Evolutionary conservation across 345 rosid genomes (phyloP).

Genomic region (Firmiana major): DNA sequence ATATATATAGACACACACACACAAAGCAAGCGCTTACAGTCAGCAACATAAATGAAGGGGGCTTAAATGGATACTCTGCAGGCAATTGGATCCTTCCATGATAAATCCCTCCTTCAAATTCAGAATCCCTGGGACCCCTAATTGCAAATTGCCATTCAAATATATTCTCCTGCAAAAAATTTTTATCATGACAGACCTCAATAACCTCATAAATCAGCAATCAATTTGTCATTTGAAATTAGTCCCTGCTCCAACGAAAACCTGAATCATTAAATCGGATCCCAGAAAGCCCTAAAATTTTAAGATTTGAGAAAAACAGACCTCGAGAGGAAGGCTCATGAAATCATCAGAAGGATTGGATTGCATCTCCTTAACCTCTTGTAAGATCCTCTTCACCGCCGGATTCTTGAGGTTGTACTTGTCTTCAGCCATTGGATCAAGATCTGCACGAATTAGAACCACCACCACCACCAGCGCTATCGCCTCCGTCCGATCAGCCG

Average conservation of each 20-base stretch:
- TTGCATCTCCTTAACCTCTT: constrained; percentile 99
- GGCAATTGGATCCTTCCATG: constrained; percentile 98
- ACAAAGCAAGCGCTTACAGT: constrained; percentile 44
- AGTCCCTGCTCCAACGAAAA: not conserved
- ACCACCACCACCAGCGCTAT: constrained; percentile 6
- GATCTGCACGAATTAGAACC: not conserved
- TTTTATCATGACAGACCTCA: not conserved
- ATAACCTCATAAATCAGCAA: not conserved
- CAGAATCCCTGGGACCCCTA: constrained; percentile 75
- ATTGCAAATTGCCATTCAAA: constrained; percentile 99
- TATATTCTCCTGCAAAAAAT: constrained; percentile 69
- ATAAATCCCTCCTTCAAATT: constrained; percentile 95
- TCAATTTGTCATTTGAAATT: not conserved
- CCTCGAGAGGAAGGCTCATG: constrained; percentile 98
- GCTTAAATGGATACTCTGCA: constrained; percentile 92
- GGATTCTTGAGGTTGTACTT: constrained; percentile 88
- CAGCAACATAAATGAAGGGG: constrained; percentile 93
- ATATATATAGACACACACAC: too few species aligned
- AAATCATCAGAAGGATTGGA: constrained; percentile 97
- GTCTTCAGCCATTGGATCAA: constrained; percentile 66
- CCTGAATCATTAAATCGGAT: not conserved
- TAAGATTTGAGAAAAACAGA: constrained; percentile 15
- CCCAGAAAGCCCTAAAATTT: not conserved
- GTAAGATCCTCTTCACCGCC: constrained; percentile 93
- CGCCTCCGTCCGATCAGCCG: constrained; percentile 15